A percentile compares a stretch with the other conserved stretches of the same genome.
Conservation (phyloP, 129 eudicot genomes). For the Scalesia atractyloides region DNA sequence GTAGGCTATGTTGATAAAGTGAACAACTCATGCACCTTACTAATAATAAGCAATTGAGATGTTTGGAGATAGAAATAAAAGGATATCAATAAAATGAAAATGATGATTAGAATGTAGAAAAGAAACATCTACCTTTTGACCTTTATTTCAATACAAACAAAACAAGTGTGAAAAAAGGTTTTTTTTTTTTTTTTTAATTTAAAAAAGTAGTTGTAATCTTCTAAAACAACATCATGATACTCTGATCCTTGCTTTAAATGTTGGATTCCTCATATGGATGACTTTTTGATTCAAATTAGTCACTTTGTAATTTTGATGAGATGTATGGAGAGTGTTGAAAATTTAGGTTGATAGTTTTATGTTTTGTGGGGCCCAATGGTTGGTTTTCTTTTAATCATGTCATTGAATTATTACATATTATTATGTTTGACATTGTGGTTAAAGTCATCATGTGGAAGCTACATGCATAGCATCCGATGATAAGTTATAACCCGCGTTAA, state of each 20-base stretch:
- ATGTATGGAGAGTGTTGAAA: constrained; percentile 11
- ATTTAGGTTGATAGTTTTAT: constrained; percentile 7
- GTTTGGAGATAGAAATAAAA: constrained; percentile 36
- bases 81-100: constrained; percentile 27
- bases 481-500: constrained; percentile 2
- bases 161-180: constrained; percentile 40
- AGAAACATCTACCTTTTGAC: constrained; percentile 32
- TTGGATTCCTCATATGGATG: constrained; percentile 32
- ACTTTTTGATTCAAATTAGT: constrained; percentile 30
- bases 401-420: constrained; percentile 30
- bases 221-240: constrained; percentile 52
- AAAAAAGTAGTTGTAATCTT: constrained; percentile 37
- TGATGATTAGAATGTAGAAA: constrained; percentile 49
- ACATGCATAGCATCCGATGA: constrained; percentile 31
- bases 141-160: constrained; percentile 44
- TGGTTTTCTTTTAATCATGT: neutral
- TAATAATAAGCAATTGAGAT: constrained; percentile 50
- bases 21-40: constrained; percentile 45
- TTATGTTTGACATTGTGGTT: constrained; percentile 32
- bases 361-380: constrained; percentile 16
- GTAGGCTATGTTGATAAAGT: constrained; percentile 25
- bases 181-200: neutral
- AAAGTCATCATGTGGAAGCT: constrained; percentile 21
- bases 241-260: constrained; percentile 46
- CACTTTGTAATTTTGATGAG: constrained; percentile 23